A percentile compares a stretch with the other conserved stretches of the same genome.
These are phyloP conservation scores for Phytopythium oedochilum DNA, from an alignment of 352 stramenopile species.

Conservation along the genomic window DNA sequence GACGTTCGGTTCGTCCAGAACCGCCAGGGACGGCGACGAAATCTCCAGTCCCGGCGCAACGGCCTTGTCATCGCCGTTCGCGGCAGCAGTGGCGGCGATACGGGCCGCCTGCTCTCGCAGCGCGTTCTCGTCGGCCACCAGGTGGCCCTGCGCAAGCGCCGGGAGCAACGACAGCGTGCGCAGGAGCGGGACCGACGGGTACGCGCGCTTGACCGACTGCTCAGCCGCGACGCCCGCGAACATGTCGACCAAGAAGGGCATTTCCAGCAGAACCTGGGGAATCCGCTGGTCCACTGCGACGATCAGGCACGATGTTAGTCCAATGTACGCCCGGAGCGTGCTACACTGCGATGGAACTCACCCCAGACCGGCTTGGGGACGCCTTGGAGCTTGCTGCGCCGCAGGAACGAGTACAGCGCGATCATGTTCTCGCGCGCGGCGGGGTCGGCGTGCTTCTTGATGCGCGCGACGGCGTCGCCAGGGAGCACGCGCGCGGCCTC, in stretches of 20 bases:
- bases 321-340: no score
- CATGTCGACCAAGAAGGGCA: conserved; percentile 78
- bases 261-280: conserved; percentile 62
- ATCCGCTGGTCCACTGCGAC: conserved; percentile 49
- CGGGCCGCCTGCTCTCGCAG: conserved; percentile 57
- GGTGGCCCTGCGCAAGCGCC: conserved; percentile 61
- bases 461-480: conserved; percentile 47
- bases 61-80: conserved; percentile 7
- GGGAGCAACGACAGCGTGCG: conserved; percentile 61
- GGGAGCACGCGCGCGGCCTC: conserved; percentile 61
- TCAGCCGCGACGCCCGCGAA: conserved; percentile 58
- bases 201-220: conserved; percentile 65
- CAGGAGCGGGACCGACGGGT: conserved; percentile 42
- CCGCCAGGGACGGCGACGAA: conserved; percentile 29
- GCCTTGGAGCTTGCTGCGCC: conserved; percentile 58
- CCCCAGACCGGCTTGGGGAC: conserved; percentile 64
- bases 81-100: conserved; percentile 7
- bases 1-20: conserved; percentile 65
- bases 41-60: conserved; percentile 13
- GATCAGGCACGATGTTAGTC: not conserved
- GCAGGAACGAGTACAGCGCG: conserved; percentile 74
- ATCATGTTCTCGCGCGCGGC: conserved; percentile 81
- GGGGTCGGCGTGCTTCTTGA: conserved; percentile 74
- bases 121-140: conserved; percentile 56
- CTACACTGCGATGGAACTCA: no score